A percentile compares a stretch with the other conserved stretches of the same genome.
These are phyloP conservation scores for Populus pruinosa DNA, from an alignment of 345 rosid species.

Conservation along the genomic window DNA sequence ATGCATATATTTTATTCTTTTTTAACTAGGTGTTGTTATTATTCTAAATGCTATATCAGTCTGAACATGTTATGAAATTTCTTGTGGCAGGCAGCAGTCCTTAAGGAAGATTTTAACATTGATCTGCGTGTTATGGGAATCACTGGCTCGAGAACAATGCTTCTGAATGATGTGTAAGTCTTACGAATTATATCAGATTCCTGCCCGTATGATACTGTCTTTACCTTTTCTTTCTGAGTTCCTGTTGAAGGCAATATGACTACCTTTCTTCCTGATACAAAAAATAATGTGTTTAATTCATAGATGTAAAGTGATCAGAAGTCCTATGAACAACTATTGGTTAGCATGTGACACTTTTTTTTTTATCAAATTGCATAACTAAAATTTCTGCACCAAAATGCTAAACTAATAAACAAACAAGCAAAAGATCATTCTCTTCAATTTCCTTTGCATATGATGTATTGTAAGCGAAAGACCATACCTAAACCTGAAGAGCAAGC, in stretches of 20 bases:
- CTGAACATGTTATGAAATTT: conserved; percentile 3
- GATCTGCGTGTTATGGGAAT: conserved; percentile 97
- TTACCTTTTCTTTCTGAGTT: not conserved
- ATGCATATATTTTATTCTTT: not conserved
- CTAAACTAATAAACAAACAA: not conserved
- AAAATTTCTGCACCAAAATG: not conserved
- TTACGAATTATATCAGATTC: not conserved
- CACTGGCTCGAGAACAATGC: conserved; percentile 73
- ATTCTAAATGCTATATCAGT: not conserved
- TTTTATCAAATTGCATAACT: not conserved
- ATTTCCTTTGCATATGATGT: too few relatives aligned
- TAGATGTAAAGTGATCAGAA: not conserved
- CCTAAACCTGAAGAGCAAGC: not conserved
- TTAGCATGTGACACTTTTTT: not conserved
- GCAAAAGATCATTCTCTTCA: not conserved
- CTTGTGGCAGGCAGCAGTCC: conserved; percentile 69
- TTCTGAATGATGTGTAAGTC: conserved; percentile 82
- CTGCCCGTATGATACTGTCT: not conserved
- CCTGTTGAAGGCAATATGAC: not conserved
- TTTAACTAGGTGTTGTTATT: not conserved
- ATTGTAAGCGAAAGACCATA: too few relatives aligned
- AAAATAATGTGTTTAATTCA: not conserved
- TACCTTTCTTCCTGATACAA: not conserved
- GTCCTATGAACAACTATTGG: not conserved
- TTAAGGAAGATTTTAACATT: conserved; percentile 95